Evolutionary conservation across 331 rosid genomes (phyloP).

Genomic region (Pyrus hybrid): DNA sequence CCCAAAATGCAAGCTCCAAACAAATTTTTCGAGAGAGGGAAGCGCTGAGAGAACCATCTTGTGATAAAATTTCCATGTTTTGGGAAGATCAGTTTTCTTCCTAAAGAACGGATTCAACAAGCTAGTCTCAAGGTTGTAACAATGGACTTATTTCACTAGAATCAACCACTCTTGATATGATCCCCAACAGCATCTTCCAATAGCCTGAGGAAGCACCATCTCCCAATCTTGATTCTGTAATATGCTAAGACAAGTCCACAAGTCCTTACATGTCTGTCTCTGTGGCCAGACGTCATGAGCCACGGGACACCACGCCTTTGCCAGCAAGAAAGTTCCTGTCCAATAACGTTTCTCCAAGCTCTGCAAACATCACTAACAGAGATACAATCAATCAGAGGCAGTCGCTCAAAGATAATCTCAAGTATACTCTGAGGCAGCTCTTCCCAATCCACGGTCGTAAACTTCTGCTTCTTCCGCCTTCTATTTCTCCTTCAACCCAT

Average conservation of each 20-base stretch:
- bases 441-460: constrained; percentile 34
- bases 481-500: constrained; percentile 26
- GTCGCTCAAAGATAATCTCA: constrained; percentile 29
- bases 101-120: constrained; percentile 47
- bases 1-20: constrained; percentile 23
- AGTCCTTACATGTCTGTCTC: constrained; percentile 30
- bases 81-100: constrained; percentile 33
- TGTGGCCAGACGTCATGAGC: constrained; percentile 49
- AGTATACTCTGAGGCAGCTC: constrained; percentile 33
- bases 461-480: constrained; percentile 13
- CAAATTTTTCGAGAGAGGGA: constrained; percentile 25
- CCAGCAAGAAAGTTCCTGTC: constrained; percentile 41
- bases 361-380: constrained; percentile 44
- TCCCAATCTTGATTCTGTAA: constrained; percentile 44
- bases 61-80: constrained; percentile 55
- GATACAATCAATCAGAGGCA: constrained; percentile 33
- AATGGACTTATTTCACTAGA: constrained; percentile 26
- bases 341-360: constrained; percentile 42
- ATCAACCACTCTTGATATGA: constrained; percentile 56
- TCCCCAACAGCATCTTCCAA: constrained; percentile 53
- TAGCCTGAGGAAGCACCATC: too few species aligned
- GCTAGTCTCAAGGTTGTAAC: constrained; percentile 27
- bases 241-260: constrained; percentile 26
- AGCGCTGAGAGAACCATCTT: constrained; percentile 45
- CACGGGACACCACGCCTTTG: constrained; percentile 42